A percentile compares a stretch with the other conserved stretches of the same genome.
Evolutionary conservation across 208 protist genomes (phyloP).

Genomic region (Acanthamoeba royreba): DNA sequence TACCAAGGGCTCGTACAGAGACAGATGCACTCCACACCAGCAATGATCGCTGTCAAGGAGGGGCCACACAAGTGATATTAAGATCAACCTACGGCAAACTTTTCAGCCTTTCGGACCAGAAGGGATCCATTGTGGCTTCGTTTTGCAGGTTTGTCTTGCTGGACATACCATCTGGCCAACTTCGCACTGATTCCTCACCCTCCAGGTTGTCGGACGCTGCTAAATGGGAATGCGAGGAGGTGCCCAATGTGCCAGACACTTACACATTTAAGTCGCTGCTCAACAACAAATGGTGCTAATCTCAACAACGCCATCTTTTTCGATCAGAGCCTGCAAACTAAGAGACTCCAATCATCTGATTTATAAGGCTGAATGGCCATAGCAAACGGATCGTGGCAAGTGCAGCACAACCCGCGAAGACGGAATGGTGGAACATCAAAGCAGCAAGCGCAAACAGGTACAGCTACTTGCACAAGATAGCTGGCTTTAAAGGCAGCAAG

Average conservation of each 20-base stretch:
- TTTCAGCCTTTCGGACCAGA: neutral
- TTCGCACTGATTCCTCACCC: no score
- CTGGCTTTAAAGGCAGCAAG: neutral
- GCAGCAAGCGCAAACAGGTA: neutral
- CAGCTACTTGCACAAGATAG: neutral
- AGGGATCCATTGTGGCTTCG: neutral
- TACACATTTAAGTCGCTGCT: neutral
- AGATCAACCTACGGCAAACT: neutral
- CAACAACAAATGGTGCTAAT: neutral
- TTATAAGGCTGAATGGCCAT: neutral
- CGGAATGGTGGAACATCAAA: neutral
- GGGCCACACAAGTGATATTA: neutral
- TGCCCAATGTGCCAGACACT: neutral
- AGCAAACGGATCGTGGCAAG: neutral
- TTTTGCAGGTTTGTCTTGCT: neutral
- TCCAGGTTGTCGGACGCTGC: neutral
- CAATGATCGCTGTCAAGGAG: neutral
- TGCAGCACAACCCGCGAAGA: neutral
- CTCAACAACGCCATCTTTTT: neutral
- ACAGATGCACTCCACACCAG: no score
- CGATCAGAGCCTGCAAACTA: neutral
- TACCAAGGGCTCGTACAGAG: neutral
- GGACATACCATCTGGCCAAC: neutral
- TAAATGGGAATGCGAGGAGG: constrained; percentile 4
- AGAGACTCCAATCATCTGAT: neutral